Base-by-base conservation (phyloP, 768 basidiomycete genomes). In the Naganishia antarctica region DNA sequence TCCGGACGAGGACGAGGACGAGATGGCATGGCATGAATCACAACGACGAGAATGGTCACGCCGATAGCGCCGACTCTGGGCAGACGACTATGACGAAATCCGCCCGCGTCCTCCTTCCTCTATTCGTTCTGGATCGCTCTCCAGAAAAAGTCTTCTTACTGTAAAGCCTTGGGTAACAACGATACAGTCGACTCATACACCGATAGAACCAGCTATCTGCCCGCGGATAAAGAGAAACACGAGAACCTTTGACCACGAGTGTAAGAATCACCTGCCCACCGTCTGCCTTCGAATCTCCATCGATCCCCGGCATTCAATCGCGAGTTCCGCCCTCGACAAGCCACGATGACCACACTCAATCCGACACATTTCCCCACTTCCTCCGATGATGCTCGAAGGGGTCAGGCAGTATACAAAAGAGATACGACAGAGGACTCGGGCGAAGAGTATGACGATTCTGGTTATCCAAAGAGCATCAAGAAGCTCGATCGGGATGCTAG, bases 261-360 rank as follows among this genome's bases (percentile, higher is more conserved):
- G n/a, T n/a, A n/a, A n/a, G n/a, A n/a, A n/a, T n/a, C n/a, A n/a
- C n/a, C 37, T 40, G 37, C 37, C 16, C 37, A 7, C 37, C 37
- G 37, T 40, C 37, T 8, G 11, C 21, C 11, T 46, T 18, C 45
- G 7, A 16, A 9, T 46, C 7, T 16, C 13, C 11, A 12, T 23
- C 37, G 26, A 57, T 37, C 25, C 13, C 9, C 21, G 12, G 34
- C 23, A 3, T 23, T 15, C 9, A 32, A 23, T 25, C 32, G 18
- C 28, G 31, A n/a, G n/a, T 1, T 31, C 21, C 28, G 4, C 4
- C 13, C 50, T 31, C 31, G 31, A 51, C 50, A 34, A n/a, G n/a
- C n/a, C n/a, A n/a, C n/a, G n/a, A 77, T 77, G 76, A 77, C 76
- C 11, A 62, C 73, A 31, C 70, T 75, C 60, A 64, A 77, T 63